Base-by-base conservation (phyloP, 352 stramenopile species). In the Blastocystis sp. region DNA sequence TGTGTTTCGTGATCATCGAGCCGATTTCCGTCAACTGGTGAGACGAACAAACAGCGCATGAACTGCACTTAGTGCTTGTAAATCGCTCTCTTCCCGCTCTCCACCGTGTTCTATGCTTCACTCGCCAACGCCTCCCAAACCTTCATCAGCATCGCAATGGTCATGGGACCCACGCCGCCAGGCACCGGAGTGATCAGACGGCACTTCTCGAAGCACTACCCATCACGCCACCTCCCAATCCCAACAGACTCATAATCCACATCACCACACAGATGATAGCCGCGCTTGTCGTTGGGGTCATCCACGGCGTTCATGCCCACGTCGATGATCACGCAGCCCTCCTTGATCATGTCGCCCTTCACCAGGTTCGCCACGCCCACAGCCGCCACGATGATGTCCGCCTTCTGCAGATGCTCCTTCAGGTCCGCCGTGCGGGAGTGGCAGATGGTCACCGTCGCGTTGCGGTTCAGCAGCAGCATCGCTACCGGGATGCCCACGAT, bases 221-320 rank as follows among this genome's bases (percentile, higher is more conserved):
- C 40, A 6, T 84, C 28, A 52, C 3, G 9, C 19, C 28, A 84
- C 6, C n/a, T 34, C 48, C 28, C 59, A 9, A 84, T 48, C 34
- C 60, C 28, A 24, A 84, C 96, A 63, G 93, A 93, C 4, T 91
- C 90, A 87, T 95, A 98, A 89, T 97, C 90, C 6, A 98, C 96
- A 90, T 99, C 97, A 17, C 97, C 97, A 42, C 98, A 95, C 17
- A 99, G 92, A 87, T 96, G 95, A 91, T 98, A 98, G 34, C 95
- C 95, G 71, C 95, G 92, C 87, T 94, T 92, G 3, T 89, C 90
- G 57, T 82, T 87, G 40, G 91, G 48, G 66, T 92, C 92, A 82
- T 95, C 93, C 1, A 98, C 94, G 87, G 95, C 97, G 89, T 99
- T 99, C 90, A 99, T 99, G 7, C 97, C 97, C 19, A 99, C 97